phyloP scores from a whole-genome alignment of 768 basidiomycete genomes.

The Gelatoporia subvermispora region DNA sequence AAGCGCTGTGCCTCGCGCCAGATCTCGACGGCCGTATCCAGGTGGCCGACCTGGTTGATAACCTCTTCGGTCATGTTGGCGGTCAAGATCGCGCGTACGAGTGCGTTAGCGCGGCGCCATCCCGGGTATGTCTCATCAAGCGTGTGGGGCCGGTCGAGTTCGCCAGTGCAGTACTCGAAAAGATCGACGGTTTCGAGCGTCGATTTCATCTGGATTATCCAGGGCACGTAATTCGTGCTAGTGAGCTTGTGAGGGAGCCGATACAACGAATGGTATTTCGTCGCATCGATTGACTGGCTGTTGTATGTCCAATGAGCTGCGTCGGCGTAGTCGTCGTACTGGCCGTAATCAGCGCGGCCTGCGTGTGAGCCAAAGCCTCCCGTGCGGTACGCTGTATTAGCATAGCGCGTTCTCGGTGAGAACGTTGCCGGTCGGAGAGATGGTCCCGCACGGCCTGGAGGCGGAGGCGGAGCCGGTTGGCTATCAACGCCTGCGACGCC shows the following conservation, averaged over 20 bases:
- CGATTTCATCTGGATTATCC: background rate
- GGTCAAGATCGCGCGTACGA: background rate
- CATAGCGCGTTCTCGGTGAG: background rate
- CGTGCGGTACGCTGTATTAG: background rate
- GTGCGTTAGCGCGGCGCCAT: background rate
- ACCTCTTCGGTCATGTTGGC: constrained; percentile 1
- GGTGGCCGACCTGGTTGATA: background rate
- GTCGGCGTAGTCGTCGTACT: background rate
- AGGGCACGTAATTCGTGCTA: background rate
- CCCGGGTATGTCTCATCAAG: background rate
- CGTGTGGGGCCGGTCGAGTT: background rate
- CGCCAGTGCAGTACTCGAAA: background rate
- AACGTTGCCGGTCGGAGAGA: background rate
- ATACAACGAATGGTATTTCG: background rate
- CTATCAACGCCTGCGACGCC: too few species aligned
- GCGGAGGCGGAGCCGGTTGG: too few species aligned
- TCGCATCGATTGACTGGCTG: background rate
- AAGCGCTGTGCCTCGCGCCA: background rate
- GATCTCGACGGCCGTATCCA: background rate
- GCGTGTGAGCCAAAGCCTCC: background rate
- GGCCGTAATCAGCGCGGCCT: background rate
- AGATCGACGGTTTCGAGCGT: constrained; percentile 1
- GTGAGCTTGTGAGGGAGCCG: constrained; percentile 1
- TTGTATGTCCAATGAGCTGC: background rate
- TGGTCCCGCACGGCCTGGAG: too few species aligned